Conservation (phyloP, 805 yeast species). For the Suhomyces sp. region DNA sequence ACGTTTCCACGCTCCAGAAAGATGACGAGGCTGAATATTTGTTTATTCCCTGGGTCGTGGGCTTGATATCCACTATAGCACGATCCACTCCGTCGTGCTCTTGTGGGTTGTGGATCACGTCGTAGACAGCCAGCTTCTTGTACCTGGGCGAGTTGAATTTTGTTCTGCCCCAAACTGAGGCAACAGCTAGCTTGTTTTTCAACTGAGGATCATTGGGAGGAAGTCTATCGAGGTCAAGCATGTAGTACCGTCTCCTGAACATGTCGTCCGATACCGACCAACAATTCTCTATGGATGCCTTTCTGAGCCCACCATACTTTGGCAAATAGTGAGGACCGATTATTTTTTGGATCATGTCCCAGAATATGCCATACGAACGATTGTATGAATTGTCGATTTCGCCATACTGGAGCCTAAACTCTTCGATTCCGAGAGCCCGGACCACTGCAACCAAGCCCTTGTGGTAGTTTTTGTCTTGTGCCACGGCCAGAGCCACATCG, state of each 20-base stretch:
- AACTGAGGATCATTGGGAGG: background rate
- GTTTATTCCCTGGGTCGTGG: background rate
- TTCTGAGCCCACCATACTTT: conserved; percentile 6
- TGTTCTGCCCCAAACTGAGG: conserved; percentile 16
- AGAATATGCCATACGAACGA: conserved; percentile 18
- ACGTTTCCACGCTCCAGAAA: conserved; percentile 28
- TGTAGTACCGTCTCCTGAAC: conserved; percentile 16
- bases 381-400: conserved; percentile 25
- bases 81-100: background rate
- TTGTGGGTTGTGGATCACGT: conserved; percentile 5
- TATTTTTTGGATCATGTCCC: conserved; percentile 12
- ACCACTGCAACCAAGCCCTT: conserved; percentile 12
- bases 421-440: conserved; percentile 9
- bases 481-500: conserved; percentile 18
- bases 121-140: conserved; percentile 11
- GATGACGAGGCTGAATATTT: background rate
- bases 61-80: background rate
- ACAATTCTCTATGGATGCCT: conserved; percentile 22
- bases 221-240: background rate
- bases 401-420: conserved; percentile 24
- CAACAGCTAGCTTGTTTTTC: conserved; percentile 8
- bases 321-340: conserved; percentile 6
- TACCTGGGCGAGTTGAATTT: conserved; percentile 21
- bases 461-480: background rate
- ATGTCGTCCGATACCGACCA: conserved; percentile 33